Conservation (phyloP, 306 rosid genomes). For the Lathyrus aphaca region DNA sequence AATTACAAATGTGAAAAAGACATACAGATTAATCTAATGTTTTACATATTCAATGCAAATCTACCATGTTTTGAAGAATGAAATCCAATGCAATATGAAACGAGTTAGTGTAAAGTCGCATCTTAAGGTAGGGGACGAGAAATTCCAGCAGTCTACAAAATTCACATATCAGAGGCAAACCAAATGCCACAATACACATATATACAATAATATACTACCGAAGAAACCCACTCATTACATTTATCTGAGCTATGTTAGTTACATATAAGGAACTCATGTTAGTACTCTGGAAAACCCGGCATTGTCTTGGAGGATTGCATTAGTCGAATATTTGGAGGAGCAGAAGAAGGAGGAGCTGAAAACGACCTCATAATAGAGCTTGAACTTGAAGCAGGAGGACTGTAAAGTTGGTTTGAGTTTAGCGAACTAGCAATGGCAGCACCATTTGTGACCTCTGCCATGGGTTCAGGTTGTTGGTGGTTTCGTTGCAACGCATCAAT, state of each 20-base stretch:
- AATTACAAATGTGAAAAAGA: neutral
- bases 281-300: slow-evolving; percentile 47
- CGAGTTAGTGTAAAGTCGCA: neutral
- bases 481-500: slow-evolving; percentile 46
- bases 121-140: neutral
- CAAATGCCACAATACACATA: slow-evolving; percentile 5
- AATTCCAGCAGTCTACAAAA: neutral
- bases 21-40: neutral
- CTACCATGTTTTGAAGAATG: slow-evolving; percentile 1
- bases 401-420: slow-evolving; percentile 51
- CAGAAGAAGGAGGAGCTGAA: slow-evolving; percentile 48
- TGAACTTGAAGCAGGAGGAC: slow-evolving; percentile 48
- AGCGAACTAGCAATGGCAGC: slow-evolving; percentile 33
- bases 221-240: slow-evolving; percentile 17
- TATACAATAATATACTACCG: slow-evolving; percentile 14
- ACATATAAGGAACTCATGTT: slow-evolving; percentile 19
- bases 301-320: slow-evolving; percentile 48
- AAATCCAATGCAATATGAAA: slow-evolving; percentile 11
- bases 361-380: slow-evolving; percentile 48
- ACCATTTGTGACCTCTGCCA: slow-evolving; percentile 49
- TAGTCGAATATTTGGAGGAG: slow-evolving; percentile 47
- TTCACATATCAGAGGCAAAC: slow-evolving; percentile 19
- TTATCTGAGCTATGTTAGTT: neutral
- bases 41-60: neutral
- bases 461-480: slow-evolving; percentile 53